Percentiles rank a stretch among this genome's conserved stretches.
phyloP scores from a whole-genome alignment of 2,329 filamentous ascomycete species.

The Exophiala mesophila region DNA sequence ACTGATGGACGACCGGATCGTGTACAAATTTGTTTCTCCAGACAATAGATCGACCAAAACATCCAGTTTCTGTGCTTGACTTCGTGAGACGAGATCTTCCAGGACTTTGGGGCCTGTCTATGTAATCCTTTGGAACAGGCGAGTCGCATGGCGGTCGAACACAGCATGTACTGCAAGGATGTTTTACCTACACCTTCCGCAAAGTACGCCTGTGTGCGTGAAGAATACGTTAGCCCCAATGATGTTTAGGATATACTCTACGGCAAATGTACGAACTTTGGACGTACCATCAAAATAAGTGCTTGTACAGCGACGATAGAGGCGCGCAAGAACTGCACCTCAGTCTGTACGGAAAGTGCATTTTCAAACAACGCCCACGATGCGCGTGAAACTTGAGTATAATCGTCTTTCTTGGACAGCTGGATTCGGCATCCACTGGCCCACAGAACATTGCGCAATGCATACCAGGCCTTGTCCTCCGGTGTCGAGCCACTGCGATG shows the following conservation, averaged over 20 bases:
- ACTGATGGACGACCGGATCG: slow-evolving; percentile 14
- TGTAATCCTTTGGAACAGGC: slow-evolving; percentile 12
- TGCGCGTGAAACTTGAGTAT: background rate
- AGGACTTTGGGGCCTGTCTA: slow-evolving; percentile 6
- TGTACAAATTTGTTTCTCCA: slow-evolving; percentile 12
- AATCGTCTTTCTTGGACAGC: slow-evolving; percentile 5
- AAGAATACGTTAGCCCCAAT: background rate
- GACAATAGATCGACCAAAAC: slow-evolving; percentile 15
- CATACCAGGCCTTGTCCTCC: slow-evolving; percentile 11
- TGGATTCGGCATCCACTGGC: slow-evolving; percentile 10
- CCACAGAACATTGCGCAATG: slow-evolving; percentile 11
- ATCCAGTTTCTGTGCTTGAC: slow-evolving; percentile 8
- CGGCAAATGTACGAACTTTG: too few relatives aligned
- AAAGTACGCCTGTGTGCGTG: slow-evolving; percentile 7
- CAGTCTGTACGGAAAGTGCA: slow-evolving; percentile 12
- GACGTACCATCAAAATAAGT: slow-evolving; percentile 11
- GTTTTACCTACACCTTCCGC: slow-evolving; percentile 9
- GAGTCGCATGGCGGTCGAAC: slow-evolving; percentile 8
- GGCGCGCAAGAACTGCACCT: slow-evolving; percentile 4
- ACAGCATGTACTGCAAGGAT: slow-evolving; percentile 9
- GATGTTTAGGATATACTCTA: too few relatives aligned
- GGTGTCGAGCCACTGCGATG: slow-evolving; percentile 3
- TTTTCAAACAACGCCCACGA: slow-evolving; percentile 10
- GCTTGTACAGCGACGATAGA: slow-evolving; percentile 10
- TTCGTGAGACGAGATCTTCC: slow-evolving; percentile 7